Conservation (phyloP, 83 land plant genomes). For the Picea engelmannii region DNA sequence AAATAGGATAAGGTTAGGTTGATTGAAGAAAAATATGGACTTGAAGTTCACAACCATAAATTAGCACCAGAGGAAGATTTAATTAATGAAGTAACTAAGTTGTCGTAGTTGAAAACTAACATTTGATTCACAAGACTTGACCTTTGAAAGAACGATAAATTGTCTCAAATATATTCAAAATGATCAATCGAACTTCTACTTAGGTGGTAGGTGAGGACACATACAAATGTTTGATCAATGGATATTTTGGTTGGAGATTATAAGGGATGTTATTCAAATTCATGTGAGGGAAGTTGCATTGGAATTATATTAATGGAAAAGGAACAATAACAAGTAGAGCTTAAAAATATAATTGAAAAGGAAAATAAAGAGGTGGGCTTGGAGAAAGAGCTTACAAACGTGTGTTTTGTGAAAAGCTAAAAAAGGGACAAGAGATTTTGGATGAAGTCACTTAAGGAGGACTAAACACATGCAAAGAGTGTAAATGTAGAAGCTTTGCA, state of each 20-base stretch:
- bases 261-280: constrained; percentile 44
- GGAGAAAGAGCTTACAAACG: too few species aligned
- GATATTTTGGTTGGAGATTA: constrained; percentile 18
- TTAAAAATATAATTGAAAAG: too few species aligned
- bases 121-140: constrained; percentile 16
- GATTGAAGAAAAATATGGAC: constrained; percentile 60
- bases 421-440: too few species aligned
- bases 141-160: constrained; percentile 26
- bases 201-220: constrained; percentile 27
- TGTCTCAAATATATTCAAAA: constrained; percentile 11
- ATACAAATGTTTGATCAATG: neutral
- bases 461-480: too few species aligned
- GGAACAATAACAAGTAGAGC: too few species aligned
- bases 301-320: too few species aligned
- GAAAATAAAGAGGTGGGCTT: too few species aligned
- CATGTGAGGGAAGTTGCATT: too few species aligned
- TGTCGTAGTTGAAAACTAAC: constrained; percentile 56
- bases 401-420: too few species aligned
- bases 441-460: too few species aligned
- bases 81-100: constrained; percentile 86
- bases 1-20: constrained; percentile 51
- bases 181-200: neutral
- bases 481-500: too few species aligned
- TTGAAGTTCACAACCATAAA: constrained; percentile 56
- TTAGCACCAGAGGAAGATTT: constrained; percentile 75